Evolutionary conservation across 2,329 filamentous ascomycete genomes (phyloP), one percentile per base, ranked within the genome.

Genomic region (Penicillium decumbens): DNA sequence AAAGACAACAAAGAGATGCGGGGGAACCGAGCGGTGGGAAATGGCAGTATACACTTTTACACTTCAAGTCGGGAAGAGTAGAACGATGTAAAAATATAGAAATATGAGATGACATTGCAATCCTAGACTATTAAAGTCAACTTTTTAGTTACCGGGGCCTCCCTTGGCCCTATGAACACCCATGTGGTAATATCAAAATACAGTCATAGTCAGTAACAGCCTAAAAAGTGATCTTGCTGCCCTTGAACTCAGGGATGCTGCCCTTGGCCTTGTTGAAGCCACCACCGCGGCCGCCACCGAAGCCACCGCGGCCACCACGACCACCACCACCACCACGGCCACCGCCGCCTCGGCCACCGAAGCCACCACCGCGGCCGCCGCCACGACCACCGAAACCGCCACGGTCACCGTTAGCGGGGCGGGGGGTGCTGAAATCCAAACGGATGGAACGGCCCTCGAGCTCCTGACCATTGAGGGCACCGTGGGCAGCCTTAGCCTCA

Each of bases 371-470:
- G 56, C 79, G 72, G 50, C 80, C 75, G 54, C 80, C 73, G 56
- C 79, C 74, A 57, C 79, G 78, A 45, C 76, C 65, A 50, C 73
- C 68, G 56, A 72, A 68, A 54, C 66, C 67, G 47, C 75, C 72
- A 57, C 77, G 72, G 51, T 68, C 72, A 53, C 72, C 71, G 56
- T 81, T 79, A 71, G 80, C 80, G 59, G 76, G 74, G 61, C 86
- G 84, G 61, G 85, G 81, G 56, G 80, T 76, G 58, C 87, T 87
- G 72, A 79, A 96, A 80, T 95, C 91, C 46, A 95, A 83, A 62
- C 91, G 88, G 60, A 95, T 78, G 45, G 81, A 72, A 62, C 91
- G 89, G 49, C 87, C 83, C 57, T 77, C 80, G 62, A 93, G 80
- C 51, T 88, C 83, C 48, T 77, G 77, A 57, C 89, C 89, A 61